These are phyloP conservation scores for Penicillium longicatenatum DNA, from an alignment of 495 filamentous ascomycete genomes.

Conservation along the genomic window DNA sequence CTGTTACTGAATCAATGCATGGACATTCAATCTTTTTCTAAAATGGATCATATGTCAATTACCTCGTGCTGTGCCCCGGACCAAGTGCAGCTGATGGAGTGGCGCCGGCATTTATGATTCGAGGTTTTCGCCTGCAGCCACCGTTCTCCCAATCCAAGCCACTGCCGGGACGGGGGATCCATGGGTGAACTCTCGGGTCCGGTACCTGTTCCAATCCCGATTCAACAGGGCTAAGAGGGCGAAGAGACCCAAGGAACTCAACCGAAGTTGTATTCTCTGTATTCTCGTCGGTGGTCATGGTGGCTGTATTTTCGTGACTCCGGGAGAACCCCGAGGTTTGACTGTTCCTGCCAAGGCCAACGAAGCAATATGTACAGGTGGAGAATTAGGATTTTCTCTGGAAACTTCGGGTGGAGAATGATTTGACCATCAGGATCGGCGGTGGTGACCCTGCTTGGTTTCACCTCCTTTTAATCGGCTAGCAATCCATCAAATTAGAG, in stretches of 20 bases:
- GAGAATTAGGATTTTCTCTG: constrained; percentile 2
- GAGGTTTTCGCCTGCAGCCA: constrained; percentile 8
- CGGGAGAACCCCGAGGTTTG: not conserved
- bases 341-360: constrained; percentile 5
- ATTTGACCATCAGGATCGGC: constrained; percentile 30
- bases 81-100: constrained; percentile 24
- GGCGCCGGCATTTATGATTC: constrained; percentile 27
- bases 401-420: constrained; percentile 2
- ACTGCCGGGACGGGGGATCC: constrained; percentile 22
- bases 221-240: not conserved
- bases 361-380: constrained; percentile 1
- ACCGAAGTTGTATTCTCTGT: not conserved
- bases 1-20: not conserved
- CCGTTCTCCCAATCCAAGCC: constrained; percentile 21
- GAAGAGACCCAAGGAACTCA: not conserved
- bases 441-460: constrained; percentile 31
- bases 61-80: constrained; percentile 20
- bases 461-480: constrained; percentile 29
- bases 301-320: not conserved
- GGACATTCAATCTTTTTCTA: too few species aligned
- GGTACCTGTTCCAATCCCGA: constrained; percentile 11
- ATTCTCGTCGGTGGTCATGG: too few species aligned
- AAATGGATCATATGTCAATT: constrained; percentile 4
- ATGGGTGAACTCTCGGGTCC: constrained; percentile 13
- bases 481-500: constrained; percentile 28